Conservation (phyloP, 2,329 filamentous ascomycete genomes). For the Ophiostoma perfectum region DNA sequence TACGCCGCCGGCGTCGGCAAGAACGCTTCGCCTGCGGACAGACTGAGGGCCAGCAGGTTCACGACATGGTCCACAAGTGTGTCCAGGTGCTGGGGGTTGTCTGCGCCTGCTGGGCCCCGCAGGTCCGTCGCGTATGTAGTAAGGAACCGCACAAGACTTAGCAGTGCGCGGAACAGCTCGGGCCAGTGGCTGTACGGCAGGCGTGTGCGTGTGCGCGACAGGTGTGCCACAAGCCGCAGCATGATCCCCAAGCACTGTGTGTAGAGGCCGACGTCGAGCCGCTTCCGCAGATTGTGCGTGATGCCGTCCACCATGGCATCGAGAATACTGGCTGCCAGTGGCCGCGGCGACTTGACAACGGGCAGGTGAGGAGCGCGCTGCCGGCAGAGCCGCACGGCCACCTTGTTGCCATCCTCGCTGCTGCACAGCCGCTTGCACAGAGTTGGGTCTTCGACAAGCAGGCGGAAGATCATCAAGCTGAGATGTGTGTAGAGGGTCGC, state of each 20-base stretch:
- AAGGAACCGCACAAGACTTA: slow-evolving; percentile 84
- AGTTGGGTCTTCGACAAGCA: slow-evolving; percentile 77
- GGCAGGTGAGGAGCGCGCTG: slow-evolving; percentile 85
- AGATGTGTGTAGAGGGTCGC: slow-evolving; percentile 79
- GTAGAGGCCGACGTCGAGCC: slow-evolving; percentile 80
- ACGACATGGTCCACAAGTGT: slow-evolving; percentile 71
- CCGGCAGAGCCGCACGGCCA: slow-evolving; percentile 74
- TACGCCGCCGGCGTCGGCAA: slow-evolving; percentile 81
- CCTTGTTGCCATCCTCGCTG: slow-evolving; percentile 39
- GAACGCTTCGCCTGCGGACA: slow-evolving; percentile 85
- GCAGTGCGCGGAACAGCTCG: slow-evolving; percentile 83
- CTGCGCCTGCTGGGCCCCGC: slow-evolving; percentile 34
- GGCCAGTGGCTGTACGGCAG: slow-evolving; percentile 85
- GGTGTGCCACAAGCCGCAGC: slow-evolving; percentile 74
- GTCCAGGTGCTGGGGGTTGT: slow-evolving; percentile 59
- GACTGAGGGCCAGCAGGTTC: slow-evolving; percentile 74
- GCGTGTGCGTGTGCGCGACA: slow-evolving; percentile 75
- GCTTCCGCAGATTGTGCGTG: slow-evolving; percentile 84
- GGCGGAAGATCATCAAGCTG: slow-evolving; percentile 76
- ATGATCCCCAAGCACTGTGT: slow-evolving; percentile 75
- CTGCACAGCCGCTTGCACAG: slow-evolving; percentile 74
- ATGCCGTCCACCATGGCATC: slow-evolving; percentile 87
- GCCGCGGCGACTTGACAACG: slow-evolving; percentile 63
- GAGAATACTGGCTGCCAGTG: slow-evolving; percentile 69
- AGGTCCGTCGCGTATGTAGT: slow-evolving; percentile 80